These are phyloP conservation scores for Zygotorulaspora florentina DNA, from an alignment of 805 yeast genomes.

Conservation along the genomic window DNA sequence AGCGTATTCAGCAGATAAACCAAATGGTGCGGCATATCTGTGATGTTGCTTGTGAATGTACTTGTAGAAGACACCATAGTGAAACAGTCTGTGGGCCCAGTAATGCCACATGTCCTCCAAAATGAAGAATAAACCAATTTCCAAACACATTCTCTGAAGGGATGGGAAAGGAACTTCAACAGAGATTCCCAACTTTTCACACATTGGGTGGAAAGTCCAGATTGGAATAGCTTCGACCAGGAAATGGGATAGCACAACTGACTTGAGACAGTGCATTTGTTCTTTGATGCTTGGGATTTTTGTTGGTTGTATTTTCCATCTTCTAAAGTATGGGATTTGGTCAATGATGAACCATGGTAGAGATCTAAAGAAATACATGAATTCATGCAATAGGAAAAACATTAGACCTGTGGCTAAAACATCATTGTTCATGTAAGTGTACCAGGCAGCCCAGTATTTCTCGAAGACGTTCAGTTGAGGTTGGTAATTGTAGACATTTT, in stretches of 20 bases:
- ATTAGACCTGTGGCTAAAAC: conserved; percentile 86
- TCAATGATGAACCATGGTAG: conserved; percentile 91
- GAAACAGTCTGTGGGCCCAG: conserved; percentile 89
- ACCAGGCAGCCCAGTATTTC: conserved; percentile 84
- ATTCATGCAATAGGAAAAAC: conserved; percentile 78
- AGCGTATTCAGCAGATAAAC: conserved; percentile 95
- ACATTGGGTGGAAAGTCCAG: conserved; percentile 94
- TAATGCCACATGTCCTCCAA: conserved; percentile 96
- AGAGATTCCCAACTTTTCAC: conserved; percentile 73
- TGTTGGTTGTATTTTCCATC: conserved; percentile 84
- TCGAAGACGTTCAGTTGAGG: conserved; percentile 53
- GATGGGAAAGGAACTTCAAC: conserved; percentile 84
- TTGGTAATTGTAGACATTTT: conserved; percentile 38
- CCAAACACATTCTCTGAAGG: conserved; percentile 51
- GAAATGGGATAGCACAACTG: conserved; percentile 81
- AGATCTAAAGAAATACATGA: conserved; percentile 87
- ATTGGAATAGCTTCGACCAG: conserved; percentile 93
- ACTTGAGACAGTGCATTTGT: conserved; percentile 88
- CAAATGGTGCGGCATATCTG: conserved; percentile 96
- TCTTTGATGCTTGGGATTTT: conserved; percentile 76
- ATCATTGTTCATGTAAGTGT: conserved; percentile 80
- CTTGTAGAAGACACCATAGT: conserved; percentile 83
- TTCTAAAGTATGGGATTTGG: conserved; percentile 75
- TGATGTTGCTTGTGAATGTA: conserved; percentile 96
- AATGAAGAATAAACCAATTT: conserved; percentile 73